Base-by-base conservation (phyloP, 1,139 yeast genomes). In the Kodamaea alishanica region DNA sequence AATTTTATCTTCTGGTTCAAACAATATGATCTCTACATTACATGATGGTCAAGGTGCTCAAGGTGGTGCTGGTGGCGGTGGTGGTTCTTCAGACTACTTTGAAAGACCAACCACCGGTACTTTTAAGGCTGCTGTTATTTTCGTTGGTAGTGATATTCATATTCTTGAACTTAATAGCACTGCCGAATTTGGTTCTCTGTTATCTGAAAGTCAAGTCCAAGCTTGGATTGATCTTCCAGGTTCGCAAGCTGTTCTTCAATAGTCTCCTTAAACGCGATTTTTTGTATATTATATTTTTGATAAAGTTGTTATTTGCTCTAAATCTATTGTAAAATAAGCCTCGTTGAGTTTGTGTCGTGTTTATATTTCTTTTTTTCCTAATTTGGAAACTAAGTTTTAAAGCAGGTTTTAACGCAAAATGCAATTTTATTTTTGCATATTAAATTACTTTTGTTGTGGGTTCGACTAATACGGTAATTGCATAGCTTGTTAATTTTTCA, bases 71-170 rank as follows among this genome's bases (percentile, higher is more conserved):
- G 51, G 48, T 39, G 84, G 83, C 60, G 96, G 95, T 58, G 95
- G 95, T 63, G 96, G 96, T 58, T 74, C 96, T 45, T 73, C 81
- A 52, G 95, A 89, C 67, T 89, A 81, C 76, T 87, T 92, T 61
- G 58, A 65, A 23, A 86, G 98, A 75, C 97, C 97, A 56, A 76
- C 84, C 35, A 58, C 70, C 46, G 75, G 80, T 15, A 72, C 95
- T 38, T 70, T 90, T 74, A 88, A 85, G 71, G 97, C 95, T 53
- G 97, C 96, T 48, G 96, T 79, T 47, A 70, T 90, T 52, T 90
- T 92, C 66, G 52, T 63, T 32, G 63, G 66, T 43, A 54, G 69
- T 34, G 65, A 71, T 38, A 70, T 87, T 49, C 75, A 77, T 55
- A 67, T 87, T 56, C 76, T 80, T 48, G 67, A 73, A 50, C 77